These are phyloP conservation scores for Odontarrhena argentea DNA, from an alignment of 345 rosid genomes.

Conservation along the genomic window DNA sequence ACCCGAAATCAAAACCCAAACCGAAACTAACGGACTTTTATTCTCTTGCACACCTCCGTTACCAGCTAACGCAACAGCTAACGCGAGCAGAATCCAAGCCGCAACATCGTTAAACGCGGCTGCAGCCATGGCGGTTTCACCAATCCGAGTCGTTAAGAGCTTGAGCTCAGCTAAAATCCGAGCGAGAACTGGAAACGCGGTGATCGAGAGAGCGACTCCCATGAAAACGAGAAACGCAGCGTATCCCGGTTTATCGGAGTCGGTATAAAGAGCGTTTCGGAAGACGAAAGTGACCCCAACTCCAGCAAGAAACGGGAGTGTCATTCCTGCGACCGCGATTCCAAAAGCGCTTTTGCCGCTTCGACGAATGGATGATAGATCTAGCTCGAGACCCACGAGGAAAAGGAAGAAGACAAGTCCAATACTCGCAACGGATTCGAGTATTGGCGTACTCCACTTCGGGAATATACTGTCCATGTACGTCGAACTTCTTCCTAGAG, in stretches of 20 bases:
- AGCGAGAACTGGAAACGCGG: conserved; percentile 91
- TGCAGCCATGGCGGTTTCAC: conserved; percentile 87
- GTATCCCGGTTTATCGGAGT: conserved; percentile 55
- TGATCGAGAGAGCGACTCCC: conserved; percentile 92
- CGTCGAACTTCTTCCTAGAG: conserved; percentile 58
- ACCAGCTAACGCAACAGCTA: conserved; percentile 77
- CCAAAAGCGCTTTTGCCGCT: conserved; percentile 69
- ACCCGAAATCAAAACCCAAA: conserved; percentile 80
- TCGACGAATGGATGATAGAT: conserved; percentile 61
- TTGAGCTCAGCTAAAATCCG: conserved; percentile 92
- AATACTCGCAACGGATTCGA: conserved; percentile 76
- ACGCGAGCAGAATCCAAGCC: conserved; percentile 80
- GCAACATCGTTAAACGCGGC: conserved; percentile 91
- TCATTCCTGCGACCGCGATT: conserved; percentile 73
- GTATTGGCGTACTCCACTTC: conserved; percentile 66
- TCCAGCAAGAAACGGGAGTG: conserved; percentile 69
- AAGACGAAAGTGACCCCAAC: conserved; percentile 65
- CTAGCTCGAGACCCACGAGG: conserved; percentile 89
- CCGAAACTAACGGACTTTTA: conserved; percentile 62
- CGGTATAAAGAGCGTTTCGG: conserved; percentile 45
- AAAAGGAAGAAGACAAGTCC: conserved; percentile 91
- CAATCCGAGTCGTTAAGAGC: conserved; percentile 65
- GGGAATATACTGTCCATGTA: conserved; percentile 62
- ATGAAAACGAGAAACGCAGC: conserved; percentile 72
- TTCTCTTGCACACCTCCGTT: conserved; percentile 43